These are phyloP conservation scores for Flaveria ramosissima DNA, from an alignment of 129 eudicot species.

Conservation along the genomic window DNA sequence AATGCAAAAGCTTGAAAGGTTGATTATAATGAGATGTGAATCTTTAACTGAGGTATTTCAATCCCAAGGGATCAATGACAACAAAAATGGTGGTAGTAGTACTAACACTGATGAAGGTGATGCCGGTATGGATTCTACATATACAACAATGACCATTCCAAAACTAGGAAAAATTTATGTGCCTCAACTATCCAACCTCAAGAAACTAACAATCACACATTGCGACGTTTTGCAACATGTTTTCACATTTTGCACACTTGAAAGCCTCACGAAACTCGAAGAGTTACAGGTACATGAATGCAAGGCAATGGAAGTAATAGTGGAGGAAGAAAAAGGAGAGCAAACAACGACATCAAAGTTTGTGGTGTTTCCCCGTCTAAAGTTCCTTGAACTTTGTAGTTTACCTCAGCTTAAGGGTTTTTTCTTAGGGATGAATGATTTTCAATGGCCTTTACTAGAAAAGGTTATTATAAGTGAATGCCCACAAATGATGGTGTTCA, in stretches of 20 bases:
- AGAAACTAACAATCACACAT: neutral
- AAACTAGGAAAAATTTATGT: neutral
- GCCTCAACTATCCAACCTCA: neutral
- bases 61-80: neutral
- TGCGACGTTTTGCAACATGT: neutral
- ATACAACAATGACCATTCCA: neutral
- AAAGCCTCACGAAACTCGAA: neutral
- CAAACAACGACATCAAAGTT: neutral
- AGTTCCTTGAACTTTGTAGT: neutral
- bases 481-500: neutral
- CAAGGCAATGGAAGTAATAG: neutral
- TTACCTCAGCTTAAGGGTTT: neutral
- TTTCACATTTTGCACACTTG: neutral
- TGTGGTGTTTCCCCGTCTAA: neutral
- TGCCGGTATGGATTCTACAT: neutral
- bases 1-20: too few relatives aligned
- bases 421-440: neutral
- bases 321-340: neutral
- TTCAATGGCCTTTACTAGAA: neutral
- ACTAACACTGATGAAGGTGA: neutral
- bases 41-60: neutral
- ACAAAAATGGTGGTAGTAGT: neutral
- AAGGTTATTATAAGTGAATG: neutral
- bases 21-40: neutral
- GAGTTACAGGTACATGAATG: neutral